phyloP scores from a whole-genome alignment of 495 filamentous ascomycete species.

The Tuber calosporum region DNA sequence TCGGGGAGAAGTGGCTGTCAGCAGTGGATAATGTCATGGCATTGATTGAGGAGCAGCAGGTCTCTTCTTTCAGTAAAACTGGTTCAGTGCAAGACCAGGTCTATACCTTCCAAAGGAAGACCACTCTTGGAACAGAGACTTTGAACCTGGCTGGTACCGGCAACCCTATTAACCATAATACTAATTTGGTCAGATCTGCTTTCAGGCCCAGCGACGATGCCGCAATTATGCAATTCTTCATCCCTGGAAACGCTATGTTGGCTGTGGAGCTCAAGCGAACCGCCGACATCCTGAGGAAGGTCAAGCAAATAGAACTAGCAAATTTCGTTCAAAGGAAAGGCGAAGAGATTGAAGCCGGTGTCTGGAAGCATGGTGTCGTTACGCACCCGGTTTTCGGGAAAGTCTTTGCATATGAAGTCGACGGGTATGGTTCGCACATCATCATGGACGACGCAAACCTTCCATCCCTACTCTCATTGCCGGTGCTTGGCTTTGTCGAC shows the following conservation, averaged over 20 bases:
- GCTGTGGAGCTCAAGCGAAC: constrained; percentile 77
- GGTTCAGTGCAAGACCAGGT: constrained; percentile 56
- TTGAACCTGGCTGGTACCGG: constrained; percentile 73
- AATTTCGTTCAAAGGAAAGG: constrained; percentile 56
- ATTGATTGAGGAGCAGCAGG: constrained; percentile 69
- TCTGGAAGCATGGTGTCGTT: constrained; percentile 89
- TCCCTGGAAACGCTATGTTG: constrained; percentile 95
- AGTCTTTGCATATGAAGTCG: constrained; percentile 95
- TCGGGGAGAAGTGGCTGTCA: constrained; percentile 69
- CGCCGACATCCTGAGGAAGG: constrained; percentile 58
- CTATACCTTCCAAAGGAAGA: constrained; percentile 79
- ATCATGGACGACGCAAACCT: constrained; percentile 98
- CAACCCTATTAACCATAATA: constrained; percentile 79
- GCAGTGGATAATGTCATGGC: constrained; percentile 67
- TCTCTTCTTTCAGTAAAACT: constrained; percentile 65
- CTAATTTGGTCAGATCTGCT: constrained; percentile 79
- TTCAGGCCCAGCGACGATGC: constrained; percentile 97
- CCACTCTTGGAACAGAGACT: constrained; percentile 81
- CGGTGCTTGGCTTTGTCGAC: constrained; percentile 74
- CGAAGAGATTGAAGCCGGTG: constrained; percentile 61
- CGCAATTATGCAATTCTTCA: constrained; percentile 92
- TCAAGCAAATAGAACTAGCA: constrained; percentile 50
- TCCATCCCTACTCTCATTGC: constrained; percentile 79
- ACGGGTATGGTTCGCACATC: constrained; percentile 84
- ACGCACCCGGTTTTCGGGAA: constrained; percentile 70